Base-by-base conservation (phyloP, 2,329 filamentous ascomycete species). In the Purpureocillium lavendulum region DNA sequence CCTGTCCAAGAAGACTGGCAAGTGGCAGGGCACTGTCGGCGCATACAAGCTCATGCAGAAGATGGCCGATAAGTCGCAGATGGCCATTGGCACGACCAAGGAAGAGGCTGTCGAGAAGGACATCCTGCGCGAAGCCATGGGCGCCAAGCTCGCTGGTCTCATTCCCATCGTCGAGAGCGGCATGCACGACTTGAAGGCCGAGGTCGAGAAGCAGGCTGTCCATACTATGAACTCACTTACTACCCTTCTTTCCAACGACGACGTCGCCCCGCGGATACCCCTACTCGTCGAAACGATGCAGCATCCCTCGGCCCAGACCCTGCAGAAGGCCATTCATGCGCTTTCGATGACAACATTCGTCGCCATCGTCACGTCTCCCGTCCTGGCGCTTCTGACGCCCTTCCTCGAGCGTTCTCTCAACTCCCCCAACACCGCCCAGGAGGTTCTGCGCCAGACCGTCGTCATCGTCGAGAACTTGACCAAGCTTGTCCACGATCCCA, bases 301-400 rank as follows among this genome's bases (percentile, higher is more conserved):
- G 61, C 82, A 96, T 53, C 92, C 92, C 6, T 95, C 87, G 10
- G 73, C 85, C 12, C 80, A 94, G 62, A 87, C 84, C 21, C 75
- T 94, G 40, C 87, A 95, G 60, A 96, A 96, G 70, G 89, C 92
- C 26, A 97, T 98, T 49, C 92, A 96, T 58, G 92, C 89, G 34
- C 73, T 98, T 34, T 96, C 89, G 4, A 87, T 94, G 68, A 98
- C 92, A 10, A 98, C 92, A n/a, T 98, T 98, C 52, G 92, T 98
- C 39, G 89, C 92, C 40, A 76, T 94, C 48, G 92, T 98, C 52
- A 96, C 88, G 11, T 96, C 90, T 8, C 92, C 92, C 9, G 90
- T 97, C 5, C 78, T 98, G 42, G 92, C 92, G 14, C 80, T 98
- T 40, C 75, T 98, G 40, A 98, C 92, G 2, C 92, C 92, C 34